Base-by-base conservation (phyloP, 2,329 filamentous ascomycete genomes). In the Epichloe festucae region DNA sequence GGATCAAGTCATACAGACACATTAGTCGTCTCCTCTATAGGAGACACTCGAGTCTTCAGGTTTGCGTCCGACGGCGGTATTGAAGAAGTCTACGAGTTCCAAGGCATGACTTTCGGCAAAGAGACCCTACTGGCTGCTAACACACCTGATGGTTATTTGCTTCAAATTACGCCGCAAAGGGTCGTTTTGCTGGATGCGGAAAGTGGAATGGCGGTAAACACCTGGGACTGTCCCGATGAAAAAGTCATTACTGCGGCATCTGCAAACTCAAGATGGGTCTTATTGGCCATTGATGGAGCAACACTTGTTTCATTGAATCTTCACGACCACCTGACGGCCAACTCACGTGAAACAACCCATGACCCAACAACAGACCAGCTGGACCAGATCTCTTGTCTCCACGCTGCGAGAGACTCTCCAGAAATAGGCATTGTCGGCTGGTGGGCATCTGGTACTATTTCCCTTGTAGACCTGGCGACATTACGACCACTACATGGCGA, bases 371-470 rank as follows among this genome's bases (percentile, higher is more conserved):
- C 62, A 5, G 57, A 57, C 1, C 57, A 62, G 34, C 52, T 55
- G 14, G 85, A 89, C 56, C 89, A 97, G 64, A 79, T 97, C 36
- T 87, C 93, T 2, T 95, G 90, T 60, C 74, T 97, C 10, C 82
- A 91, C 46, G 76, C 93, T 2, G 82, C 89, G 0, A 72, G 78
- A 3, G 73, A 78, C 38, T 70, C 84, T 14, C 71, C 75, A 4
- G 73, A 79, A 47, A 71, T 89, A 35, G 91, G 86, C 52, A 83
- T 95, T 31, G 76, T 93, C 15, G 90, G 89, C 1, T 93, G 94
- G 67, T 97, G 91, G 81, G 82, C 86, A 55, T 83, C 84, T n/a
- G 87, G 88, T 5, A 80, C 79, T 11, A 77, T 97, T 27, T 85
- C 86, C 0, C 73, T 97, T 36, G 72, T 95, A 44, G 76, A 84